Evolutionary conservation across 1,284 basidiomycete genomes (phyloP), one percentile per base, ranked within the genome.

Genomic region (Amylostereum areolatum): DNA sequence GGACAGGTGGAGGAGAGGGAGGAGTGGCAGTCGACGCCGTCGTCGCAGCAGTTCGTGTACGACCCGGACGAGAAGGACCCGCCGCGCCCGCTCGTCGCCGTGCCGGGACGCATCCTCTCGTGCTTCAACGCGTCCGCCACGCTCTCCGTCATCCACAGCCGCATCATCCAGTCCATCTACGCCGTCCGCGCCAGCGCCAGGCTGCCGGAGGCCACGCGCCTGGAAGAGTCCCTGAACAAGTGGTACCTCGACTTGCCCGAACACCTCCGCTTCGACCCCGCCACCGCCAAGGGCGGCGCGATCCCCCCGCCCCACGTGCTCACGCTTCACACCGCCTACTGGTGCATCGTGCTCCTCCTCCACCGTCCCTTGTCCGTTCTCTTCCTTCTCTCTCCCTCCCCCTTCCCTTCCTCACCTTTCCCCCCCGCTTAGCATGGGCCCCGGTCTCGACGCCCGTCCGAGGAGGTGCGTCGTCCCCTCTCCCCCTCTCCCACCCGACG

Each of bases 301-400:
- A 70, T 75, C 25, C 69, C 77, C 24, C 69, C 76, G 0, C 83
- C 85, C 3, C 83, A 89, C 58, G 69, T 91, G 28, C 66, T 92
- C 46, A 83, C 83, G 30, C 68, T 93, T 39, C 90, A 93, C 60
- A 85, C 91, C 80, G 83, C 89, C 60, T 92, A 92, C 60, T 93
- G 90, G 86, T 88, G 85, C 59, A 80, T 86, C 2, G 80, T 88
- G 18, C 67, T 93, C 31, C 65, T 93, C 30, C 67, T 93, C 31
- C 87, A 92, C 64, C 78, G 91, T 12, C 89, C 90, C 3, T 92
- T 89, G 87, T 89, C 61, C 70, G 86, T 71, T 6, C 32, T 43
- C 36, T 51, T 47, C 34, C 46, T 45, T 49, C 50, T 33, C 36
- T 8, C 5, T 36, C 27, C 27, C 2, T 41, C 9, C 1, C 33